Conservation (phyloP, 495 filamentous ascomycete genomes). For the Evernia prunastri region DNA sequence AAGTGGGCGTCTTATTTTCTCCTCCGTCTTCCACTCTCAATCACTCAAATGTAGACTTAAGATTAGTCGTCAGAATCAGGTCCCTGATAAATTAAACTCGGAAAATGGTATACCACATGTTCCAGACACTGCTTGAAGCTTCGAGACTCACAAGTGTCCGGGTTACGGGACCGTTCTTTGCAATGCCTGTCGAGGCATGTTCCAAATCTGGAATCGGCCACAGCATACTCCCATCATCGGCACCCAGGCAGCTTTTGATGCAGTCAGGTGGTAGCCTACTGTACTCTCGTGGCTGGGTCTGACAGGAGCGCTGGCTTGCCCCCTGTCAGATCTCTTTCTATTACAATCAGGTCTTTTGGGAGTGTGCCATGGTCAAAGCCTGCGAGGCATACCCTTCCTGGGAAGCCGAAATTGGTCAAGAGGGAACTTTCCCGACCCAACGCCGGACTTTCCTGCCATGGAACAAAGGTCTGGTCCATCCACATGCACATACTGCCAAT, state of each 20-base stretch:
- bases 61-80: too few relatives aligned
- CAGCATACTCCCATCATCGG: not conserved
- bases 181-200: not conserved
- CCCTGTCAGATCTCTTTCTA: constrained; percentile 30
- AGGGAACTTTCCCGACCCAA: not conserved
- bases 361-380: constrained; percentile 26
- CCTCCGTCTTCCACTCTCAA: too few relatives aligned
- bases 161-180: not conserved
- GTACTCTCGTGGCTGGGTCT: constrained; percentile 30
- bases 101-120: not conserved
- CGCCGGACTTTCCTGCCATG: not conserved
- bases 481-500: not conserved
- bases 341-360: constrained; percentile 31
- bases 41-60: too few relatives aligned
- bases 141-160: not conserved
- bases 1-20: too few relatives aligned
- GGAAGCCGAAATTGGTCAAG: not conserved
- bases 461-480: not conserved
- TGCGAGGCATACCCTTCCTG: constrained; percentile 29
- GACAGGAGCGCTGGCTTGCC: constrained; percentile 33
- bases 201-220: not conserved
- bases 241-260: not conserved
- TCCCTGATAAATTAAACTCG: not conserved
- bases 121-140: not conserved
- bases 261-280: constrained; percentile 15